Evolutionary conservation across 1,284 basidiomycete species (phyloP), one percentile per base, ranked within the genome.

Genomic region (Melampsora larici-populina): DNA sequence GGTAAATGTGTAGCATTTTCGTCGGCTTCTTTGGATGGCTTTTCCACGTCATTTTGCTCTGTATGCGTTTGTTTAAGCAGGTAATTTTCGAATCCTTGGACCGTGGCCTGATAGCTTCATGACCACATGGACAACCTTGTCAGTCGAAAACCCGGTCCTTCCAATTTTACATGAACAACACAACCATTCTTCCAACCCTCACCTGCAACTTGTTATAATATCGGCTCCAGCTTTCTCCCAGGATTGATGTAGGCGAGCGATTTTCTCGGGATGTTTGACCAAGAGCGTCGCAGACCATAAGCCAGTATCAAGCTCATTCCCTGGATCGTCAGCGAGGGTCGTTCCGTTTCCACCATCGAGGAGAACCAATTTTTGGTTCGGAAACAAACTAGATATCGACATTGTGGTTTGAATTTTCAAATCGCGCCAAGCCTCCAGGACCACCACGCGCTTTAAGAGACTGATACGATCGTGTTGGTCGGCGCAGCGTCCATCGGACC

Each of bases 271-370:
- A 11, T 58, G 70, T 24, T 64, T 33, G 62, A 73, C 40, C 36
- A 73, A 43, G 9, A 73, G 48, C 26, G 49, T 62, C 8, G 71
- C 40, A 65, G 71, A 65, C 71, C 71, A 74, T n/a, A 65, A 17
- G 26, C 48, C 26, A 26, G 58, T 43, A 40, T 63, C 60, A 24
- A 65, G 58, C 3, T 26, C 40, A 17, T 43, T 62, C 13, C 62
- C 70, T 15, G 63, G 24, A 40, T 73, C 70, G 62, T 73, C 70
- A 24, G 33, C 62, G 8, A 73, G 60, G 40, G 62, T 73, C 60
- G 70, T 73, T n/a, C 70, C 70, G 4, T 55, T 62, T 15, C 70
- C 70, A 8, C 70, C 70, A 65, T 73, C 70, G 51, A 71, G 18
- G 11, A 71, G 17, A 13, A 71, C n/a, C 21, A 60, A 6, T 13